These are phyloP conservation scores for Pascua guehoae DNA, from an alignment of 1,284 basidiomycete species.

Conservation along the genomic window DNA sequence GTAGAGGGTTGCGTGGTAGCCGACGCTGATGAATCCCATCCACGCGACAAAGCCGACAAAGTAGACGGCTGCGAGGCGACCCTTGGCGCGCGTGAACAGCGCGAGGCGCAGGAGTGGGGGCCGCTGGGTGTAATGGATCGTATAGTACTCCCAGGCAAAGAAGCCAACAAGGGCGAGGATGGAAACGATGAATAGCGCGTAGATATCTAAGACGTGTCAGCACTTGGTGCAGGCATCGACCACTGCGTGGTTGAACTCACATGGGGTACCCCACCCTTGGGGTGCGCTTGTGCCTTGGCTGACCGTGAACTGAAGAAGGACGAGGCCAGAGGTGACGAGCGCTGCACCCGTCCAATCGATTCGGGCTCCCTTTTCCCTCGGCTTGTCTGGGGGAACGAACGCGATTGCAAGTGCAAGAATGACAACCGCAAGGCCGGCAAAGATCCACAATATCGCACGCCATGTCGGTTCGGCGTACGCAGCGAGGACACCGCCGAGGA, in stretches of 20 bases:
- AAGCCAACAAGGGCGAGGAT: constrained; percentile 61
- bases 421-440: constrained; percentile 8
- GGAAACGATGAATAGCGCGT: constrained; percentile 60
- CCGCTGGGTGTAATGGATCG: constrained; percentile 44
- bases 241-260: constrained; percentile 50
- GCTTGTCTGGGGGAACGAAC: constrained; percentile 11
- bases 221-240: not conserved
- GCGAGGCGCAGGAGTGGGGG: constrained; percentile 64
- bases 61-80: constrained; percentile 61
- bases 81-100: constrained; percentile 60
- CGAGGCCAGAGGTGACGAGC: constrained; percentile 16
- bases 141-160: constrained; percentile 62
- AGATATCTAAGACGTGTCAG: constrained; percentile 28
- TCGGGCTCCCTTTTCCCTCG: not conserved
- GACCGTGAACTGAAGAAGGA: constrained; percentile 67
- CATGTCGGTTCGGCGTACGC: constrained; percentile 12
- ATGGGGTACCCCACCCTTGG: constrained; percentile 63
- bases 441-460: constrained; percentile 17
- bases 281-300: constrained; percentile 65
- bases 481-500: constrained; percentile 16
- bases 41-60: constrained; percentile 63
- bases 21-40: constrained; percentile 53
- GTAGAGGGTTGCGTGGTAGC: constrained; percentile 13
- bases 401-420: not conserved
- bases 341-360: constrained; percentile 19